Conservation (phyloP, 208 protist genomes). For the Leishmania amazonensis region DNA sequence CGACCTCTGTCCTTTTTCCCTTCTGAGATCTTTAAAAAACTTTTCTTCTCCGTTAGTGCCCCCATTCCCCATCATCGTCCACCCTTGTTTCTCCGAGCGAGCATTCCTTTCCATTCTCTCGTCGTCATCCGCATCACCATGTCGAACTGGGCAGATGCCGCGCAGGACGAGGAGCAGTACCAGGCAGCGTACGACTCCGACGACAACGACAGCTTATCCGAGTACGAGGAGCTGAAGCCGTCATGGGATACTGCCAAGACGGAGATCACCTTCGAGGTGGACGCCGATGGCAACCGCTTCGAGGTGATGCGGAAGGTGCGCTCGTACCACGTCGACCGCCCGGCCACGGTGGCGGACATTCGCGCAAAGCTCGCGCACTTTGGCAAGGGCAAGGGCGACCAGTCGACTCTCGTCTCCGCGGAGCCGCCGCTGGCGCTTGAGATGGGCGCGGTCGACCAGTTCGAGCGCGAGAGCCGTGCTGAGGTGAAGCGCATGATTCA, state of each 20-base stretch:
- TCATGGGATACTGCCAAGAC: conserved; percentile 76
- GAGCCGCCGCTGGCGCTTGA: conserved; percentile 80
- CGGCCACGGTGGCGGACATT: conserved; percentile 49
- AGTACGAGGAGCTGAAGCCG: conserved; percentile 40
- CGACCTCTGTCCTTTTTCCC: conserved; percentile 1
- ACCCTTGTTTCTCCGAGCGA: not conserved
- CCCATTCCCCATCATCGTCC: not conserved
- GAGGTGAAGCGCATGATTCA: conserved; percentile 80
- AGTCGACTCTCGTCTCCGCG: conserved; percentile 45
- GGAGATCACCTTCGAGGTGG: conserved; percentile 35
- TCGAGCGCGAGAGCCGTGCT: conserved; percentile 68
- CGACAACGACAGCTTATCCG: conserved; percentile 24
- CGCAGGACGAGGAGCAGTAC: conserved; percentile 57
- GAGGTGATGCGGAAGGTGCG: conserved; percentile 74
- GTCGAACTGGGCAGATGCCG: conserved; percentile 59
- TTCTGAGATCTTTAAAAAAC: conserved; percentile 3
- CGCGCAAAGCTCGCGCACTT: conserved; percentile 57
- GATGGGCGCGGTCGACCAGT: conserved; percentile 73
- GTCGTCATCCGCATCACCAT: conserved; percentile 12
- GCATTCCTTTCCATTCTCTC: not conserved
- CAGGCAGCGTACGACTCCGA: conserved; percentile 35
- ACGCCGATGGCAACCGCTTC: conserved; percentile 63
- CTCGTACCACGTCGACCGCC: conserved; percentile 59
- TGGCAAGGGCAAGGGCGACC: conserved; percentile 50
- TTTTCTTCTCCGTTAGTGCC: not conserved